Evolutionary conservation across 371 early-diverging fungal species (phyloP), one percentile per base, ranked within the genome.

Genomic region (Chytridiales sp.): DNA sequence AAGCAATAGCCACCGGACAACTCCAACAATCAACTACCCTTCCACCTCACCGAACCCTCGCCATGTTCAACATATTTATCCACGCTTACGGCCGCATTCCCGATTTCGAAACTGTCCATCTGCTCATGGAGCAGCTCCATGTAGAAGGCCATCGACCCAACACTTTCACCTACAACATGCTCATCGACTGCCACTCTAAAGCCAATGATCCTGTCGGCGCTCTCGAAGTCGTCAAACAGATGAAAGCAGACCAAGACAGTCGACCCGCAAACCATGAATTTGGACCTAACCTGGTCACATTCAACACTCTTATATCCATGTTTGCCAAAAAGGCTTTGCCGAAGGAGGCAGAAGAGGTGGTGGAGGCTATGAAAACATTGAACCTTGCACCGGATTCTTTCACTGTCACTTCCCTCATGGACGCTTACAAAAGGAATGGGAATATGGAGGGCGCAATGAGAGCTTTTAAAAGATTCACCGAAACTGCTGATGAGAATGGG

Each of bases 41-140:
- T 17, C 22, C 39, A 5, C n/a, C n/a, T n/a, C 21, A 27, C 21
- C 78, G 77, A 0, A 72, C 59, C 13, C 31, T 66, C 31, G 68
- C 75, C 19, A 77, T 77, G 2, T 75, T 70, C 44, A 78, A 78
- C 62, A 74, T 73, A 1, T 32, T 80, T 19, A 75, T 80, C 21
- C 77, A 78, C 51, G 69, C 77, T 1, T 68, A 77, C 49, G 78
- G 72, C 8, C 75, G 76, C 50, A 62, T 69, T 36, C 56, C 39
- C 2, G 59, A 73, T 2, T 41, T 71, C 11, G 47, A 47, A 27
- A 49, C 59, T 19, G 74, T 74, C 21, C 30, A 69, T 4, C 39
- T 29, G 11, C 34, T 79, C 1, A 27, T 79, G 4, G 49, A 66
- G 13, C 26, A 52, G 6, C 69, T 76, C 72, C 42, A 43, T 21